Evolutionary conservation across 2,329 filamentous ascomycete species (phyloP), one percentile per base, ranked within the genome.

Genomic region (Peltaster fructicola): DNA sequence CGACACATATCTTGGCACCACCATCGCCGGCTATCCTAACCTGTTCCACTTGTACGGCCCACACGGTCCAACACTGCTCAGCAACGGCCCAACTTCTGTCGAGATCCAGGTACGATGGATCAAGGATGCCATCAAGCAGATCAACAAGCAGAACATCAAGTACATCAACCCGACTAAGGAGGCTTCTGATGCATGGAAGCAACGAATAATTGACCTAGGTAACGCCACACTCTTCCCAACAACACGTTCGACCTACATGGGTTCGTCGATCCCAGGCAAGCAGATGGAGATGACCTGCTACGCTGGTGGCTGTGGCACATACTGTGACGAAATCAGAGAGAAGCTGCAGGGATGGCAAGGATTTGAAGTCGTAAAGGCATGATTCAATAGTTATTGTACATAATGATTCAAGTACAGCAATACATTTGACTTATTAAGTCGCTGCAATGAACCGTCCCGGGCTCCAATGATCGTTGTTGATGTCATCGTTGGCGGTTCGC

Each of bases 1-100:
- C 1, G 50, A 49, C 30, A 50, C 51, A 1, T 54, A 55, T 33
- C 46, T 58, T 3, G 56, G 56, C 4, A 56, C 56, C 42, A 50
- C 47, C 7, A 45, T 51, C 6, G 27, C 46, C 4, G 43, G 47
- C 1, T 60, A 56, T 29, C 56, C 56, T 1, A 58, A 58, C 28
- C 35, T 59, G 26, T 51, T 52, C 43, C 39, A 37, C 28, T 20
- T 54, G 6, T 56, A 56, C 33, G 53, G 54, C 3, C 49, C 53
- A 4, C 54, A 57, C 30, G 53, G 48, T 1, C 54, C 53, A 5
- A 56, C 54, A 0, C 48, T 52, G 1, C 52, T 56, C 26, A 47
- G 44, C 11, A 57, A 57, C 24, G 54, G 54, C 0, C 53, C 54
- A 6, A 52, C 46, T 4, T 53, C 50, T 17, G 40, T 54, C 12